Base-by-base conservation (phyloP, 176 grass and related monocot genomes). In the Juncus inflexus region DNA sequence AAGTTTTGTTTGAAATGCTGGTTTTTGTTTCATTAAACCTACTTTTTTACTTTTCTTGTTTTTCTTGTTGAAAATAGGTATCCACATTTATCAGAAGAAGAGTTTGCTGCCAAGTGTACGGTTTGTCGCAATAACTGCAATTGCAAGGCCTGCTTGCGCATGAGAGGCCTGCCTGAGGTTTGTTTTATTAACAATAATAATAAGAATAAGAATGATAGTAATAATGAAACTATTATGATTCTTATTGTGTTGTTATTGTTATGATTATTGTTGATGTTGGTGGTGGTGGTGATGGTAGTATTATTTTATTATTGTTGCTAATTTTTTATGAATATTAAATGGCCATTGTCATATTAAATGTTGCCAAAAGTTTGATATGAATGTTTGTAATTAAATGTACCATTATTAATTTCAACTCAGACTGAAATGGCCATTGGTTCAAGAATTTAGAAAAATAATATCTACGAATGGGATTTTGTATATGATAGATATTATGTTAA, bases 61-160 rank as follows among this genome's bases (percentile, higher is more conserved):
- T 15, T 66, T 66, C 42, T 85, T n/a, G 41, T 80, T 58, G 50
- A 50, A 49, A 62, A 28, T 56, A 89, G 90, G 90, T 95, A 89
- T 79, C 83, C 80, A 61, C 55, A 77, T 73, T 58, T 86, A 78
- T 6, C 62, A 58, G 74, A 95, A 54, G 65, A 80, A 16, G 82
- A 84, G 10, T 67, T 90, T 70, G 61, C 80, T 65, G 15, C 9
- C 2, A 81, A 86, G 61, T 86, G 86, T 14, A 86, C 83, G 35
- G 72, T 81, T 69, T 95, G 90, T 58, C 58, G 66, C 39, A 79
- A 63, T 3, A 89, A 89, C 54, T 95, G 85, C 70, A 95, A 90
- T 72, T 95, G 83, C 72, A 95, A 95, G 73, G 56, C 53, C 62
- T 94, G 84, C 60, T 75, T 87, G 50, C 61, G 76, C 42, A 80